Base-by-base conservation (phyloP, 2,329 filamentous ascomycete species). In the Ceratocystis ficicola region DNA sequence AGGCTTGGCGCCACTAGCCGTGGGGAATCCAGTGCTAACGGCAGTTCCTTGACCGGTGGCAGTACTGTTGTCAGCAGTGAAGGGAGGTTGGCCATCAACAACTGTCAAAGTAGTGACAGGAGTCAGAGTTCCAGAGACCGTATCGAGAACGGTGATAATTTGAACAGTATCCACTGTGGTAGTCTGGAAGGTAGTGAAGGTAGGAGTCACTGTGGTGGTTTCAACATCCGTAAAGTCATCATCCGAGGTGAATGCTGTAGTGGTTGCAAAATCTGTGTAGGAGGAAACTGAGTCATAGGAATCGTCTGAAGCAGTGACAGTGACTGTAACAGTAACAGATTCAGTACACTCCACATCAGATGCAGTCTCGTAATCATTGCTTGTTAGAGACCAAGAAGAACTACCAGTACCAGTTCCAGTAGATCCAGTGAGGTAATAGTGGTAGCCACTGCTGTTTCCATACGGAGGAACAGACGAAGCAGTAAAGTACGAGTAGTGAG, bases 91-190 rank as follows among this genome's bases (percentile, higher is more conserved):
- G n/a, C 66, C 61, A 32, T 64, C 36, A 44, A 64, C 50, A 30
- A 66, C 63, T n/a, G 67, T 68, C 30, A 68, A 25, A 17, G 61
- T 68, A 15, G 55, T 68, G 5, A 66, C 41, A 8, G 66, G 66
- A 25, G 65, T 44, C 17, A 65, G n/a, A 30, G 52, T 46, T 48
- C 66, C 66, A n/a, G 46, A 57, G 6, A 66, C 30, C 2, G 66
- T 65, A 22, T 65, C 64, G 5, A 65, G 57, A 10, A 68, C 59
- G 0, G 66, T 68, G 20, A 68, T 32, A 28, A 68, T 46, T 55
- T 64, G 50, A 44, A 65, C 22, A 2, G 66, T 60, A 8, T 61
- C 44, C 5, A 68, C 60, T 25, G 63, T 65, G 28, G 63, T 60
- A 4, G 66, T 68, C 5, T 65, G 60, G 17, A 64, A 44, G 20